These are phyloP conservation scores for Angomonas deanei DNA, from an alignment of 208 protist genomes.

Conservation along the genomic window DNA sequence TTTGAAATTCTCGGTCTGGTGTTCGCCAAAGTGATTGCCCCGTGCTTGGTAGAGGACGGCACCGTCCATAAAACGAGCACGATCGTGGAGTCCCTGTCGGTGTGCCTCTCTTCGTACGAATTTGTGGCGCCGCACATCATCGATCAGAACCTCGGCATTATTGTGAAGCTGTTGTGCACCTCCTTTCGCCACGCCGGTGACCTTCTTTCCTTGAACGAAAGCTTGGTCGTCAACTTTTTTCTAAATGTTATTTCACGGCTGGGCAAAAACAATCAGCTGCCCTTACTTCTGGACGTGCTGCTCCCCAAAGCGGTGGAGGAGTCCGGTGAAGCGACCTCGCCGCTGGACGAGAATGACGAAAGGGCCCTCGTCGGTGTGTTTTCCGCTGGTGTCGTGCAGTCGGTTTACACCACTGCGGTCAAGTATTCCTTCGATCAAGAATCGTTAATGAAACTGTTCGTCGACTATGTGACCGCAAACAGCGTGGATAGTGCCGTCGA, in stretches of 20 bases:
- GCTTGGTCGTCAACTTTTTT: neutral
- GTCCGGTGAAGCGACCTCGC: neutral
- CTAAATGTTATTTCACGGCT: conserved; percentile 20
- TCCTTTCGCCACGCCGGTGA: conserved; percentile 12
- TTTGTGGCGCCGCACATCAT: conserved; percentile 84
- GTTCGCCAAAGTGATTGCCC: conserved; percentile 77
- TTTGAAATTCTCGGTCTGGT: conserved; percentile 83
- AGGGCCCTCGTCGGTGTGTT: neutral
- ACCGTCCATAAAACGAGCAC: neutral
- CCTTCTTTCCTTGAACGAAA: neutral
- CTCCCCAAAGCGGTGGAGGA: conserved; percentile 10
- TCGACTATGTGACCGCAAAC: neutral
- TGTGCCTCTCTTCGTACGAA: conserved; percentile 79
- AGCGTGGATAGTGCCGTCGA: neutral
- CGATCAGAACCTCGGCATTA: conserved; percentile 65
- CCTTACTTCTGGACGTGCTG: conserved; percentile 55
- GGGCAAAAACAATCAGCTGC: conserved; percentile 60
- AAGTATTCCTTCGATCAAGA: neutral
- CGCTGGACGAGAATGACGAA: neutral
- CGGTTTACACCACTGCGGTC: neutral
- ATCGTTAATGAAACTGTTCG: neutral
- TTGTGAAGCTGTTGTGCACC: conserved; percentile 60
- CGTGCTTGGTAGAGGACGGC: conserved; percentile 35
- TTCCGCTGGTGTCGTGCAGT: neutral
- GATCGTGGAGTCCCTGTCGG: conserved; percentile 42